A percentile compares a stretch with the other conserved stretches of the same genome.
Conservation (phyloP, 2,329 filamentous ascomycete species). For the Botrytis pseudocinerea region DNA sequence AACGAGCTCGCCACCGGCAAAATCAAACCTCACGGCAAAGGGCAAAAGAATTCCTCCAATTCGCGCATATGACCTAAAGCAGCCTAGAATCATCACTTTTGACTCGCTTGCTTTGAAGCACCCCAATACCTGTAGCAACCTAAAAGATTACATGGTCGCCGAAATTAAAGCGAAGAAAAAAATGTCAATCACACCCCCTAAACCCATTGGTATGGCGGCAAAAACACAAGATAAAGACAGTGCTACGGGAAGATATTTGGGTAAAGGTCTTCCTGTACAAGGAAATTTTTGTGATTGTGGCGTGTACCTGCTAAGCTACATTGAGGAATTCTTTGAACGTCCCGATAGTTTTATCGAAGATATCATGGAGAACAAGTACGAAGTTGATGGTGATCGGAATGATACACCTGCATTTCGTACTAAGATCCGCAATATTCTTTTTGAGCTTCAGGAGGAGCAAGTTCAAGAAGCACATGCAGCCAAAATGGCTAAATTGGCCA, state of each 20-base stretch:
- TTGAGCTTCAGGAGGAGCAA: conserved; percentile 62
- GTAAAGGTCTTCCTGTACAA: conserved; percentile 68
- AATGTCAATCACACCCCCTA: conserved; percentile 39
- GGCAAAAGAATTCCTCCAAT: conserved; percentile 35
- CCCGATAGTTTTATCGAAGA: conserved; percentile 69
- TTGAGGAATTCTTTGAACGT: conserved; percentile 75
- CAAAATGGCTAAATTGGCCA: background rate
- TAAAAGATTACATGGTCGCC: conserved; percentile 75
- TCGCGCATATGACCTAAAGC: conserved; percentile 50
- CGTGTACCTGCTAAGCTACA: conserved; percentile 80
- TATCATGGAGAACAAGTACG: conserved; percentile 60
- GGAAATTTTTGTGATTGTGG: conserved; percentile 88
- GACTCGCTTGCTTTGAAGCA: conserved; percentile 77
- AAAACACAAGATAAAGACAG: conserved; percentile 42
- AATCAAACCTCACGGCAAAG: conserved; percentile 37
- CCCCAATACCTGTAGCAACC: conserved; percentile 59
- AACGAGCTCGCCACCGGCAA: conserved; percentile 2
- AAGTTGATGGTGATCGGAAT: conserved; percentile 54
- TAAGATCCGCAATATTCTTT: conserved; percentile 65
- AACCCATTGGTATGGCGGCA: conserved; percentile 61
- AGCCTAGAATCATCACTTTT: conserved; percentile 77
- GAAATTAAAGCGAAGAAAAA: conserved; percentile 67
- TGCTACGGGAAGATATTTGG: background rate
- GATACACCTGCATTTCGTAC: conserved; percentile 59
- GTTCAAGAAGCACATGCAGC: background rate